A percentile compares a stretch with the other conserved stretches of the same genome.
phyloP scores from a whole-genome alignment of 169 alveolate species.

The Plasmodium berghei region DNA sequence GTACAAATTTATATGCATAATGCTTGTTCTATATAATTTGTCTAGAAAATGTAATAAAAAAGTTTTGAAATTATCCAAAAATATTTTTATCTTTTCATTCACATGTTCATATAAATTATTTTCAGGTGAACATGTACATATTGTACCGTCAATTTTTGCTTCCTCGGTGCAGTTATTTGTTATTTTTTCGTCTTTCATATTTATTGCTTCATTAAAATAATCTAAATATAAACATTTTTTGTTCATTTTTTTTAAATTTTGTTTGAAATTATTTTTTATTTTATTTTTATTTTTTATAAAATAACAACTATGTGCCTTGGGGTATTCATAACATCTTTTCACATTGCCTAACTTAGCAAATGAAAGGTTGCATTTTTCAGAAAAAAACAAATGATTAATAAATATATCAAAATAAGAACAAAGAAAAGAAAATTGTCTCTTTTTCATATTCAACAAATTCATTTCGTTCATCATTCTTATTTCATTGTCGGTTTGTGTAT shows the following conservation, averaged over 20 bases:
- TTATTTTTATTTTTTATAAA: not conserved
- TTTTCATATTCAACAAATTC: not conserved
- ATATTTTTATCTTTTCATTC: slow-evolving; percentile 1
- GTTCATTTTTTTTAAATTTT: not conserved
- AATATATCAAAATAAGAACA: slow-evolving; percentile 5
- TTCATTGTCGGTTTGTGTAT: not conserved
- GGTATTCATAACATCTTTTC: not conserved
- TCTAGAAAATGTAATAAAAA: slow-evolving; percentile 37
- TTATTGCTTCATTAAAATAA: not conserved
- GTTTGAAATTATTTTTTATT: not conserved
- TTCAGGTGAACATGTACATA: not conserved
- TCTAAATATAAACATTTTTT: not conserved
- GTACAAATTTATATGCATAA: slow-evolving; percentile 36
- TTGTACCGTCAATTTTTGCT: not conserved
- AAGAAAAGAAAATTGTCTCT: not conserved
- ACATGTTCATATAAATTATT: slow-evolving; percentile 4
- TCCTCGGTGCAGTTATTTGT: not conserved
- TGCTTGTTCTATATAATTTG: slow-evolving; percentile 14
- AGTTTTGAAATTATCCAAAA: slow-evolving; percentile 49
- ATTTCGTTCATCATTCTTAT: not conserved
- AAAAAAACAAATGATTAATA: not conserved
- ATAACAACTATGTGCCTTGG: not conserved
- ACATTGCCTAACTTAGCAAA: not conserved
- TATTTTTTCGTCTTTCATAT: not conserved
- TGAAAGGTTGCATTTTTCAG: not conserved